These are phyloP conservation scores for Angomonas ambiguus DNA, from an alignment of 208 protist species.

Conservation along the genomic window DNA sequence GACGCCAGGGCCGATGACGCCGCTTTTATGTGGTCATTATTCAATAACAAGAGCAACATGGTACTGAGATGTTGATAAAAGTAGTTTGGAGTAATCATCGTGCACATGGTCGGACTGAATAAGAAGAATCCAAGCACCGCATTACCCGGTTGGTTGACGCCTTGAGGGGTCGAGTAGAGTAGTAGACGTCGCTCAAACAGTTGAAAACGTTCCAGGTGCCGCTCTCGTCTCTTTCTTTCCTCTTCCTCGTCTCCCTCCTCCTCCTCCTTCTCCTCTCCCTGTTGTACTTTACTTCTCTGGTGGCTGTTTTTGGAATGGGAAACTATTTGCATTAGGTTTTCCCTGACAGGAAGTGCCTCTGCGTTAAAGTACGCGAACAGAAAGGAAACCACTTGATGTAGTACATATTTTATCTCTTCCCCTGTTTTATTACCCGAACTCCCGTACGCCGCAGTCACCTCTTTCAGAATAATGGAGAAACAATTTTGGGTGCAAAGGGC, in stretches of 20 bases:
- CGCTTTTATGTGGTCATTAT: no score
- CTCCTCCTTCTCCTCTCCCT: neutral
- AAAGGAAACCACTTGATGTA: neutral
- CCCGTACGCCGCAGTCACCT: neutral
- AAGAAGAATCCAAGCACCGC: neutral
- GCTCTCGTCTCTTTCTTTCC: neutral
- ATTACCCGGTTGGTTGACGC: neutral
- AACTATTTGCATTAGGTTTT: neutral
- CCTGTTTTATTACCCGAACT: neutral
- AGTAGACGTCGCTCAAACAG: neutral
- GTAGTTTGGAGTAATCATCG: neutral
- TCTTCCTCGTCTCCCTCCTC: neutral
- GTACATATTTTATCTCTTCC: neutral
- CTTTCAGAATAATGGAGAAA: neutral
- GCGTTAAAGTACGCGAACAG: neutral
- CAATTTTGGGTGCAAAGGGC: neutral
- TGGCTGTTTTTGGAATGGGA: no score
- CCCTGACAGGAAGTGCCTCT: neutral
- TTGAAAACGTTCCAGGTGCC: neutral
- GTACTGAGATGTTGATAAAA: constrained; percentile 2
- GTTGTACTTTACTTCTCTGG: neutral
- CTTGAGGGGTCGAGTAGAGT: neutral
- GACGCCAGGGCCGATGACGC: no score
- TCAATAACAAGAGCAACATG: neutral
- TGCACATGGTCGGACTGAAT: neutral